These are phyloP conservation scores for Fusarium pilosicola DNA, from an alignment of 2,329 filamentous ascomycete genomes.

Conservation along the genomic window DNA sequence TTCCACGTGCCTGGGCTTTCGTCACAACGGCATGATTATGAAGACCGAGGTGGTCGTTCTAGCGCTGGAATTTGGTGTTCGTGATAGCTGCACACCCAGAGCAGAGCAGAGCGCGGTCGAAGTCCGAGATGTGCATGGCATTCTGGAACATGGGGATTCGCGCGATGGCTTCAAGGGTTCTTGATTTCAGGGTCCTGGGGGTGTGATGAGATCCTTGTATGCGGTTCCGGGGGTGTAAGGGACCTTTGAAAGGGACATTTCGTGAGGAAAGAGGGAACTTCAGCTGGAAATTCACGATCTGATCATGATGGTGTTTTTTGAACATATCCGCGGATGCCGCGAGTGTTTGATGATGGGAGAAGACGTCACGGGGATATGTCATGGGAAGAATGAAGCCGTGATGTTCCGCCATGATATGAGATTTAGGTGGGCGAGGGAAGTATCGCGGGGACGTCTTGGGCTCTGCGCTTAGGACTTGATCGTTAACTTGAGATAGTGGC, in stretches of 20 bases:
- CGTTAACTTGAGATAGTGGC: neutral
- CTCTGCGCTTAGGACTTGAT: neutral
- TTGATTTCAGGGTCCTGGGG: neutral
- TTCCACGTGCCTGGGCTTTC: conserved; percentile 3
- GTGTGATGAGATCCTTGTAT: neutral
- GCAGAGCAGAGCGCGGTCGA: neutral
- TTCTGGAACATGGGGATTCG: neutral
- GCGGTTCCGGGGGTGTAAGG: neutral
- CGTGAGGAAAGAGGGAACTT: neutral
- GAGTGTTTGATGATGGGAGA: neutral
- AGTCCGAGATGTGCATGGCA: neutral
- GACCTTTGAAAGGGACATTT: neutral
- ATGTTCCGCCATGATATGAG: neutral
- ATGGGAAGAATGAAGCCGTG: neutral
- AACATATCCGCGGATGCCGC: neutral
- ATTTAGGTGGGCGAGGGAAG: neutral
- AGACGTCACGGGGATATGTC: neutral
- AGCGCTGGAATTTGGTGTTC: neutral
- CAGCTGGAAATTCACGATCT: neutral
- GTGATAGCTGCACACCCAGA: neutral
- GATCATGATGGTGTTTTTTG: neutral
- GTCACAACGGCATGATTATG: neutral
- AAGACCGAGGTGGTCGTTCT: neutral
- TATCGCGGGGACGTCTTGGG: neutral
- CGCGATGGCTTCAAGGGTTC: neutral